These are phyloP conservation scores for Neospermospora avenae DNA, from an alignment of 2,329 filamentous ascomycete genomes.

Conservation along the genomic window DNA sequence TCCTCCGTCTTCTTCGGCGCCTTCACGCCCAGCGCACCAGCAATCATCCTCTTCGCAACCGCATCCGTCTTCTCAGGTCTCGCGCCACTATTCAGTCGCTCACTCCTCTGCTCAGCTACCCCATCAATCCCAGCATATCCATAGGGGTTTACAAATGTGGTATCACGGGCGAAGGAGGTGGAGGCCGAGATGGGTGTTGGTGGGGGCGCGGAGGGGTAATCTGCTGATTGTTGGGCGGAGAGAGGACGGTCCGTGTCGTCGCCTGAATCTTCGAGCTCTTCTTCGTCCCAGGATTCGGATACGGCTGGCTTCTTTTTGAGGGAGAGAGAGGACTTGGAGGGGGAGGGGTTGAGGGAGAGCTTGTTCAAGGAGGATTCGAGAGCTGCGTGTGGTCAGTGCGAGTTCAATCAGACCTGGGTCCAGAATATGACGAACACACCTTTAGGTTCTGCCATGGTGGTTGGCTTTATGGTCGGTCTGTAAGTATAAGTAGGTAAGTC, in stretches of 20 bases:
- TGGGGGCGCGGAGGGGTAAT: conserved; percentile 53
- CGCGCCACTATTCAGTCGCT: conserved; percentile 27
- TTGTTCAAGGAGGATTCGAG: conserved; percentile 30
- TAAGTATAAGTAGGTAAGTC: neutral
- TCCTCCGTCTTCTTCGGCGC: conserved; percentile 82
- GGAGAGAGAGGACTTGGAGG: conserved; percentile 23
- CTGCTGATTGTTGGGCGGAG: conserved; percentile 28
- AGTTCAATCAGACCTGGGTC: neutral
- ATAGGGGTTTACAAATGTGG: conserved; percentile 25
- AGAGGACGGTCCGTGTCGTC: conserved; percentile 31
- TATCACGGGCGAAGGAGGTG: conserved; percentile 10
- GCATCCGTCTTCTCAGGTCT: conserved; percentile 91
- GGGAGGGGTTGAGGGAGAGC: conserved; percentile 27
- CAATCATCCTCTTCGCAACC: conserved; percentile 86
- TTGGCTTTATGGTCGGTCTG: neutral
- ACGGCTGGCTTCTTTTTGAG: conserved; percentile 41
- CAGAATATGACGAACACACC: conserved; percentile 9
- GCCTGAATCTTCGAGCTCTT: conserved; percentile 45
- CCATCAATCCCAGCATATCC: conserved; percentile 20
- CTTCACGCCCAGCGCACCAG: conserved; percentile 77
- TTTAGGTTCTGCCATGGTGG: conserved; percentile 25
- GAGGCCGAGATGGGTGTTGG: conserved; percentile 63
- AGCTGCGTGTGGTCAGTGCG: conserved; percentile 21
- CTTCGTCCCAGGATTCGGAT: conserved; percentile 77
- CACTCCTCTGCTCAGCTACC: conserved; percentile 10